Conservation (phyloP, 2,329 filamentous ascomycete species). For the Epichloe glyceriae region DNA sequence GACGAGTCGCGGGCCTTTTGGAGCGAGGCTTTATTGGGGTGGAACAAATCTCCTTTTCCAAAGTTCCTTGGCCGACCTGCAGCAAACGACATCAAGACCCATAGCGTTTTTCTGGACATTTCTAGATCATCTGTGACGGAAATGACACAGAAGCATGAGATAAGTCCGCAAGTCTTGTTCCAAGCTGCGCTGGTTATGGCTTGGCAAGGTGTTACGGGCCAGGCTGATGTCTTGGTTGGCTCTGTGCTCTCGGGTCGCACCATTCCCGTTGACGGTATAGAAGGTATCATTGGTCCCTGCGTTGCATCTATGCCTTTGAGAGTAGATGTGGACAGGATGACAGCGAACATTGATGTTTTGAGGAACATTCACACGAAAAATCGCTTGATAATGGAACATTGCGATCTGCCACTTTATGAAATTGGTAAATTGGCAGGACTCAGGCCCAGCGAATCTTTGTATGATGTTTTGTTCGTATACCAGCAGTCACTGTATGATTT, state of each 20-base stretch:
- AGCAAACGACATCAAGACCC: constrained; percentile 6
- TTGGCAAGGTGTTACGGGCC: constrained; percentile 50
- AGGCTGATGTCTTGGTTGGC: constrained; percentile 57
- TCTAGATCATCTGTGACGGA: constrained; percentile 13
- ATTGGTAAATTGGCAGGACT: constrained; percentile 51
- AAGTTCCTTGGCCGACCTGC: constrained; percentile 22
- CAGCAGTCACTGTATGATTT: constrained; percentile 53
- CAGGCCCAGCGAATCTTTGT: constrained; percentile 44
- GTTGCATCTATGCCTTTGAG: constrained; percentile 64
- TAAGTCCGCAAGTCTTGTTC: constrained; percentile 59
- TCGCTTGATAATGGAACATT: constrained; percentile 50
- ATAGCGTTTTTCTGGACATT: constrained; percentile 7
- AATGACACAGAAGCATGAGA: constrained; percentile 26
- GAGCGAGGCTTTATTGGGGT: constrained; percentile 49
- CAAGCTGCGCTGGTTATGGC: constrained; percentile 59
- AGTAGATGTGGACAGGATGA: constrained; percentile 39
- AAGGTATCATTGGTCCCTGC: constrained; percentile 67
- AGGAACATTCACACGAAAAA: constrained; percentile 51
- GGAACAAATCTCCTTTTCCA: constrained; percentile 42
- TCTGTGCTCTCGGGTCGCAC: constrained; percentile 74
- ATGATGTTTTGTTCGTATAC: constrained; percentile 72
- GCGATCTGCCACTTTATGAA: constrained; percentile 49
- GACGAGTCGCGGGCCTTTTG: constrained; percentile 50
- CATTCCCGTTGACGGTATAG: constrained; percentile 55
- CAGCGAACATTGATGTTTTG: constrained; percentile 47